These are phyloP conservation scores for Handroanthus guayacan DNA, from an alignment of 257 asterid species.

Conservation along the genomic window DNA sequence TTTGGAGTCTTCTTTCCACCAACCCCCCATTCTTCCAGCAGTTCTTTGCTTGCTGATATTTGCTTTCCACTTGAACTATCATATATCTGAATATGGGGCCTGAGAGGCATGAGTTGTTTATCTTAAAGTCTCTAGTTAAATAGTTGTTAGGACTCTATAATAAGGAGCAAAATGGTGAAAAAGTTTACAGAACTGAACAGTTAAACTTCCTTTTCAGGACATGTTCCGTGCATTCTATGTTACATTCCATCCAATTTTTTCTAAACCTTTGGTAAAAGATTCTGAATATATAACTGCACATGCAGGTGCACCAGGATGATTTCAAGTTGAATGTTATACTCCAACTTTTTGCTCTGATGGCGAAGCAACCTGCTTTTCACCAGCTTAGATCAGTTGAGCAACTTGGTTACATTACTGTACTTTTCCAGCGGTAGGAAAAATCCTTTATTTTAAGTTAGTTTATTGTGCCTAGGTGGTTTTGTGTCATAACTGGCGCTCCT, in stretches of 20 bases:
- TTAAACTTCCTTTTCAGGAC: not conserved
- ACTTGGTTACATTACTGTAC: slow-evolving; percentile 95
- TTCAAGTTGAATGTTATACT: slow-evolving; percentile 78
- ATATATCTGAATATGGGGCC: not conserved
- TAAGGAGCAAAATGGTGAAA: slow-evolving; percentile 1
- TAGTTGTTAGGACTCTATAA: not conserved
- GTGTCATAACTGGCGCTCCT: slow-evolving; percentile 2
- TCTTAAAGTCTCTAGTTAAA: not conserved
- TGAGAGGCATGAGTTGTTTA: too few relatives aligned
- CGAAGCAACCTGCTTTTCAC: slow-evolving; percentile 96
- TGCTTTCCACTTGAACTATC: not conserved
- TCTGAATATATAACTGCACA: slow-evolving; percentile 28
- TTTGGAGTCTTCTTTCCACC: not conserved
- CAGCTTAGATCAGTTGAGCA: slow-evolving; percentile 99
- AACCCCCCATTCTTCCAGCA: not conserved
- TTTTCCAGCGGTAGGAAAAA: slow-evolving; percentile 75
- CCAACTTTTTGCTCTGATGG: slow-evolving; percentile 87
- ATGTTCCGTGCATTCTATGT: slow-evolving; percentile 4
- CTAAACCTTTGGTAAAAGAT: not conserved
- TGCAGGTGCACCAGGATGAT: slow-evolving; percentile 95
- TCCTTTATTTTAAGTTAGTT: slow-evolving; percentile 20
- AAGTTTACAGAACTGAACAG: slow-evolving; percentile 1
- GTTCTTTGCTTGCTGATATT: not conserved
- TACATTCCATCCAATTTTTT: not conserved
- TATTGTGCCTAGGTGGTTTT: slow-evolving; percentile 5